Evolutionary conservation across 768 basidiomycete genomes (phyloP).

Genomic region (Lactarius sp.): DNA sequence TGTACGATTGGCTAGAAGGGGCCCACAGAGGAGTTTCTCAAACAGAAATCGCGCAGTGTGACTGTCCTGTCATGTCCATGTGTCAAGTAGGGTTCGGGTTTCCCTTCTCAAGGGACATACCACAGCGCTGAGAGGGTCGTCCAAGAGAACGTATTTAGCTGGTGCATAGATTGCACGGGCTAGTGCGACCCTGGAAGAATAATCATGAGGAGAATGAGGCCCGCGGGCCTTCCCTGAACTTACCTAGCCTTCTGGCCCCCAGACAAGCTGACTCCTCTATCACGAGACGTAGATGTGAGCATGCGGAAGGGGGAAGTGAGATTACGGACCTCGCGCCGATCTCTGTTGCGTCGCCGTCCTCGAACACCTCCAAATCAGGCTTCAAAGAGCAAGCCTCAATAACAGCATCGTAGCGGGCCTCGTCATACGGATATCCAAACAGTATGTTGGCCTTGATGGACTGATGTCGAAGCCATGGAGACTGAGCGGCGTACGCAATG

Average conservation of each 20-base stretch:
- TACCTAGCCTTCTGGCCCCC: conserved; percentile 82
- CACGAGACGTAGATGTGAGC: background rate
- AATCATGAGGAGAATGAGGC: background rate
- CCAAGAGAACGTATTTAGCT: conserved; percentile 53
- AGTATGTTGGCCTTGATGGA: conserved; percentile 57
- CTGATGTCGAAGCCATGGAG: conserved; percentile 42
- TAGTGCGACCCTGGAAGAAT: conserved; percentile 60
- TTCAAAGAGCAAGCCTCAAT: conserved; percentile 80
- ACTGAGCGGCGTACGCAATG: conserved; percentile 46
- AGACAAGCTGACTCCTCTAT: conserved; percentile 66
- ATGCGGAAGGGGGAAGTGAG: too few species aligned
- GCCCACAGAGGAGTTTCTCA: conserved; percentile 61
- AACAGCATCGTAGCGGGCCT: conserved; percentile 68
- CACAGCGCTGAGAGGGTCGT: conserved; percentile 80
- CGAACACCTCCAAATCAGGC: conserved; percentile 77
- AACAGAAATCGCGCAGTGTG: conserved; percentile 61
- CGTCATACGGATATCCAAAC: conserved; percentile 53
- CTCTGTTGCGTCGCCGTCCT: conserved; percentile 83
- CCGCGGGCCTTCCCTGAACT: conserved; percentile 7
- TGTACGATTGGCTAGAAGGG: conserved; percentile 61
- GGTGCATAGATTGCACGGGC: conserved; percentile 76
- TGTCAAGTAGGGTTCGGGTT: background rate
- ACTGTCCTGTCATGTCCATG: conserved; percentile 45
- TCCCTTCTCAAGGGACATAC: conserved; percentile 40
- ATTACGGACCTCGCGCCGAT: conserved; percentile 60